These are phyloP conservation scores for Aspergillus udagawae DNA, from an alignment of 2,329 filamentous ascomycete genomes.

Conservation along the genomic window DNA sequence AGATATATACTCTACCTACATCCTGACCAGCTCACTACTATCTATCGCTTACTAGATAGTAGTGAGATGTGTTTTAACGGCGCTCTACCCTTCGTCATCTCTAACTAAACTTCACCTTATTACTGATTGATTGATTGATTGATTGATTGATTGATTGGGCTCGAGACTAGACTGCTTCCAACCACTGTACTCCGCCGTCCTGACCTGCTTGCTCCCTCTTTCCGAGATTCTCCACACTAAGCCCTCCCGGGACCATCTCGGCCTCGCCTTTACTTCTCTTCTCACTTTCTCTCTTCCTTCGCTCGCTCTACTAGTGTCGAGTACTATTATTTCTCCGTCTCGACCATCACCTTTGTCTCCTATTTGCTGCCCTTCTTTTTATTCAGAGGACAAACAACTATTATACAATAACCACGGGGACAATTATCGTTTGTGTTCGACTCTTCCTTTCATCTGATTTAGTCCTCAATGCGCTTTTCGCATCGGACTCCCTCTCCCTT, in stretches of 20 bases:
- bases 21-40: background rate
- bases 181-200: background rate
- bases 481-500: conserved; percentile 24
- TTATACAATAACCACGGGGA: background rate
- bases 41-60: background rate
- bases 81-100: background rate
- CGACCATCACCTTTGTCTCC: conserved; percentile 3
- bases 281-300: conserved; percentile 4
- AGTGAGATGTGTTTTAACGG: background rate
- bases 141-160: background rate
- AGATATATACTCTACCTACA: background rate
- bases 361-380: background rate
- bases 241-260: conserved; percentile 21
- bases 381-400: background rate
- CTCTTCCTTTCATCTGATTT: conserved; percentile 15
- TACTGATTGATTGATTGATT: too few species aligned
- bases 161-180: background rate
- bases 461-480: conserved; percentile 34
- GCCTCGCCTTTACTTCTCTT: conserved; percentile 16
- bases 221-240: conserved; percentile 24
- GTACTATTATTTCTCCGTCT: conserved; percentile 7
- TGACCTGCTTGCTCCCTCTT: conserved; percentile 10
- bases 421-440: background rate
- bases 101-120: background rate
- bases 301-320: conserved; percentile 8